Evolutionary conservation across 129 eudicot species (phyloP).

Genomic region (Helianthus tuberosus): DNA sequence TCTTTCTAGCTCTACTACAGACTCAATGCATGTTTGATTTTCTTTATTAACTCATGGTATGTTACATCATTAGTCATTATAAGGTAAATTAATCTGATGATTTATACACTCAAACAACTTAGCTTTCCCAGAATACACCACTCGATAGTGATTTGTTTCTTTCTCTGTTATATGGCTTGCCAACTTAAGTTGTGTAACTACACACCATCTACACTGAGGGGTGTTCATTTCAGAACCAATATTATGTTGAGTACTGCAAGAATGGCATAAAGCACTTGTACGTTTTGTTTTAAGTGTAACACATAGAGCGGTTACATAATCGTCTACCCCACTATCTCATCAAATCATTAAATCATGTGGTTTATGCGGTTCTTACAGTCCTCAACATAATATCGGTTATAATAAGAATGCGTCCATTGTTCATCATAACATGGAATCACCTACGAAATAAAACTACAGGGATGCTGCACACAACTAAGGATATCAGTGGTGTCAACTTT

Average conservation of each 20-base stretch:
- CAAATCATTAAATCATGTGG: too few relatives aligned
- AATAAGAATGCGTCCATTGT: not conserved
- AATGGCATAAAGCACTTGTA: too few relatives aligned
- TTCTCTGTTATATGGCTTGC: not conserved
- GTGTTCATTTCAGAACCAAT: too few relatives aligned
- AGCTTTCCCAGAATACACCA: constrained; percentile 7
- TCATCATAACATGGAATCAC: constrained; percentile 16
- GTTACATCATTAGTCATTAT: constrained; percentile 7
- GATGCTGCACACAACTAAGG: not conserved
- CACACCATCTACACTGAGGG: not conserved
- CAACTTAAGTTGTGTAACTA: constrained; percentile 6
- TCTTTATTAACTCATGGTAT: not conserved
- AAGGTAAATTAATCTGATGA: not conserved
- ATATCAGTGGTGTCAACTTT: not conserved
- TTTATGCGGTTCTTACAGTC: too few relatives aligned
- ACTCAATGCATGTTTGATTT: constrained; percentile 21
- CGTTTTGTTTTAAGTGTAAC: too few relatives aligned
- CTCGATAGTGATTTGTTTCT: not conserved
- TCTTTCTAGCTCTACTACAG: constrained; percentile 1
- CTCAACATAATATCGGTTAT: too few relatives aligned
- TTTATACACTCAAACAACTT: constrained; percentile 2
- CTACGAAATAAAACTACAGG: constrained; percentile 15
- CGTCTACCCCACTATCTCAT: too few relatives aligned
- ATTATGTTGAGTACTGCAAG: too few relatives aligned
- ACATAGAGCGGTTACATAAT: too few relatives aligned